These are phyloP conservation scores for Fremontodendron californicum DNA, from an alignment of 345 rosid genomes.

Conservation along the genomic window DNA sequence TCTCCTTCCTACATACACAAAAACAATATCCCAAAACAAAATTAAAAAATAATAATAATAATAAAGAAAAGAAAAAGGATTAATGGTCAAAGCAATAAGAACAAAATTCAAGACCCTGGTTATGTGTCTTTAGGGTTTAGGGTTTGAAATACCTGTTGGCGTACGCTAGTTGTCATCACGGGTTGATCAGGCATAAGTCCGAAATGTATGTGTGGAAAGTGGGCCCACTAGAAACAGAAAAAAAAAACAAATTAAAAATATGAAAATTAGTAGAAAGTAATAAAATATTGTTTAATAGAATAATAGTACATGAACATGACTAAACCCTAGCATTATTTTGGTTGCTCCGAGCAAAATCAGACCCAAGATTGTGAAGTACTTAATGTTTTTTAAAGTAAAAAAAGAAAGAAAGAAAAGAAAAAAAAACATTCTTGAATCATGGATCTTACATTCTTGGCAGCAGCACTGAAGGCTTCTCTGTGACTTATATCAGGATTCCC, in stretches of 20 bases:
- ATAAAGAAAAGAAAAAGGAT: not conserved
- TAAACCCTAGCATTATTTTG: not conserved
- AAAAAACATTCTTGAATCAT: not conserved
- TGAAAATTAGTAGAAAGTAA: not conserved
- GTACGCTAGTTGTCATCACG: slow-evolving; percentile 74
- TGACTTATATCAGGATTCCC: slow-evolving; percentile 98
- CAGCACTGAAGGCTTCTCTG: slow-evolving; percentile 99
- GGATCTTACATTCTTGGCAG: slow-evolving; percentile 94
- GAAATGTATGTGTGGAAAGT: slow-evolving; percentile 94
- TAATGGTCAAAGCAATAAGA: not conserved
- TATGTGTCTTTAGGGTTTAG: not conserved
- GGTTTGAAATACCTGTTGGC: slow-evolving; percentile 56
- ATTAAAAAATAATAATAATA: too few species aligned
- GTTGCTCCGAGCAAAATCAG: not conserved
- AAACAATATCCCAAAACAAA: not conserved
- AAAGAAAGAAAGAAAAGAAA: slow-evolving; percentile 6
- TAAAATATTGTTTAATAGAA: too few species aligned
- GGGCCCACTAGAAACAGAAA: slow-evolving; percentile 76
- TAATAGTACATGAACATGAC: not conserved
- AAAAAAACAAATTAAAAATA: not conserved
- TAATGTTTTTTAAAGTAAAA: not conserved
- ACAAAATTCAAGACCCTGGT: not conserved
- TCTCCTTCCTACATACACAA: slow-evolving; percentile 65
- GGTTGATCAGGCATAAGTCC: slow-evolving; percentile 98
- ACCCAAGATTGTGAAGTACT: not conserved